Base-by-base conservation (phyloP, 148 eudicot genomes). In the Rhododendron griersonianum region DNA sequence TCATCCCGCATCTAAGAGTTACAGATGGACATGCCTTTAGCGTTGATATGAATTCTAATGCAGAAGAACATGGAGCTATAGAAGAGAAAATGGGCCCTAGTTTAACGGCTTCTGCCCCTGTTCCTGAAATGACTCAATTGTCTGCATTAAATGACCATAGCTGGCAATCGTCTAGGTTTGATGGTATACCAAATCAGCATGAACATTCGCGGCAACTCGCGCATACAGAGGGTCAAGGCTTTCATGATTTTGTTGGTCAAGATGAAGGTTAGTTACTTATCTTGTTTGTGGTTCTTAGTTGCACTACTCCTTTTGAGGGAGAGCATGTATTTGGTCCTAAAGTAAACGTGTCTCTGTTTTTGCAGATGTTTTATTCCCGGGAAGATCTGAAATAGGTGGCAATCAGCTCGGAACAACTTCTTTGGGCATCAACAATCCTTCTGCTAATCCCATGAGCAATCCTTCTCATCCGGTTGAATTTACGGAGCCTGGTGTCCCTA, bases 301-400 rank as follows among this genome's bases (percentile, higher is more conserved):
- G 6, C 39, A 21, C 81, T 75, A 5, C 65, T 59, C n/a, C 23
- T 16, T 16, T 50, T 50, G 55, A 11, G 55, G 55, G 55, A 50
- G 55, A 50, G 63, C 21, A 57, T 57, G 63, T 18, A 18, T 57
- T 57, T 57, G 63, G 21, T 19, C 8, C 63, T 57, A 16, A 57
- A 16, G 63, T 57, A 57, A 57, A 57, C 1, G 2, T 0, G 63
- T 57, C 63, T 57, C 30, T 14, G 55, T 67, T 85, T 83, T 1
- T 73, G 69, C 94, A 97, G 98, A 95, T 91, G 92, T 95, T 78
- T 91, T 97, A 83, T 95, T 95, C 85, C 94, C 96, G 57, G 98
- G 98, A 71, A 91, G 93, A 86, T 95, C 98, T 84, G 94, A 92
- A 83, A 96, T 91, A 88, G 89, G 92, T 44, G 92, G 92, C 35